Base-by-base conservation (phyloP, 2,329 filamentous ascomycete genomes). In the Arthrobotrys iridis region DNA sequence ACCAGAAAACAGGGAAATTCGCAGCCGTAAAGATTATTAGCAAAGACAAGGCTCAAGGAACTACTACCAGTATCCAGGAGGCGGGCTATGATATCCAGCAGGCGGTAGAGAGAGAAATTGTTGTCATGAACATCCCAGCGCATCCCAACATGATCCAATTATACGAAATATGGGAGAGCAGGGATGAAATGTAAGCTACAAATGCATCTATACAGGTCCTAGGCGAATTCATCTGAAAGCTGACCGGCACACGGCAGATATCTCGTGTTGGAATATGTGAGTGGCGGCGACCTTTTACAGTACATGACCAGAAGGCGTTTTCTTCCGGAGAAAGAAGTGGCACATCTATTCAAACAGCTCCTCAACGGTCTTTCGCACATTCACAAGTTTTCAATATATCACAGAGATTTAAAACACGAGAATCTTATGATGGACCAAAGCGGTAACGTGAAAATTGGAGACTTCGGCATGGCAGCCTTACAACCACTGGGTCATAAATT, bases 161-260 rank as follows among this genome's bases (percentile, higher is more conserved):
- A 7, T 95, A 94, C 81, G 95, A 99, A 83, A 94, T 99, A 28
- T 99, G 94, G 94, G 95, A 99, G 83, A 98, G 97, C 81, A 88
- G 92, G 20, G 91, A 93, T 67, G 93, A 99, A 82, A 90, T 99
- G 92, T 97, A 85, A 84, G 91, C 83, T 18, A 13, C 8, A 28
- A 15, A 26, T 24, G 22, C 8, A 10, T 0, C 10, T n/a, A 13
- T 13, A 20, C 5, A 57, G 11, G 15, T 24, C 33, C 43, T 55
- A 40, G 33, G 20, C 2, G 15, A 45, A 33, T 60, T 11, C 22
- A 43, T 37, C 30, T 46, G 18, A 28, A 6, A 20, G n/a, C 40
- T n/a, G n/a, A 1, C 11, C 11, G n/a, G 41, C 30, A 41, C 15
- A 26, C 13, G 7, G 3, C 77, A 97, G 93, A 71, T 98, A 98